A percentile compares a stretch with the other conserved stretches of the same genome.
Evolutionary conservation across 805 yeast species (phyloP).

Genomic region (Ogataea henricii): DNA sequence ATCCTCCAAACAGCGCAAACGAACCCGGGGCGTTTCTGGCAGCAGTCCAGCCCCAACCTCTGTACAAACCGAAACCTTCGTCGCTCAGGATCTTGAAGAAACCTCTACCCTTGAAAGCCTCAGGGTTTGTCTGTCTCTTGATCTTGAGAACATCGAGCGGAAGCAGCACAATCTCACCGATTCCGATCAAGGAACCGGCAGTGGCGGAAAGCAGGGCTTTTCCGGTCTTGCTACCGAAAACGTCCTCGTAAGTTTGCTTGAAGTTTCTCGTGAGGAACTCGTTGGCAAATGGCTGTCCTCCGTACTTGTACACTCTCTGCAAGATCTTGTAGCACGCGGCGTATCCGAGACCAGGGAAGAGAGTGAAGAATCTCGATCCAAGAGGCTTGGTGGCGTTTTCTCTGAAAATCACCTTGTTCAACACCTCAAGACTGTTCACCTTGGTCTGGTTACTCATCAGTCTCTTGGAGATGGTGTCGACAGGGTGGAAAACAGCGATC

Average conservation of each 20-base stretch:
- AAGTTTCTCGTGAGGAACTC: constrained; percentile 82
- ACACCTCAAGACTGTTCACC: constrained; percentile 61
- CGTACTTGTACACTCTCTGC: constrained; percentile 97
- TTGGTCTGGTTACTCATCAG: constrained; percentile 79
- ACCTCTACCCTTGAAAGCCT: constrained; percentile 98
- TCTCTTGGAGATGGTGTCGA: constrained; percentile 96
- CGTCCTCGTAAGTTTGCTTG: constrained; percentile 65
- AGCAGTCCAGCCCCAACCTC: constrained; percentile 99
- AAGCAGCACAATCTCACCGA: constrained; percentile 93
- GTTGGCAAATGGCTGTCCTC: constrained; percentile 98
- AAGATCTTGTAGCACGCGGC: constrained; percentile 96
- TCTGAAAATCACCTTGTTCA: constrained; percentile 85
- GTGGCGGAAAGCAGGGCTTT: constrained; percentile 96
- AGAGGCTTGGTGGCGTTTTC: constrained; percentile 74
- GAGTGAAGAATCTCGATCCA: constrained; percentile 70
- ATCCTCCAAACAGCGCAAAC: constrained; percentile 96
- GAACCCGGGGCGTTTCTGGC: constrained; percentile 99
- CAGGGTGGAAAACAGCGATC: constrained; percentile 97
- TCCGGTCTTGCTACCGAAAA: constrained; percentile 92
- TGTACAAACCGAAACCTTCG: constrained; percentile 90
- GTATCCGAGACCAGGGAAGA: constrained; percentile 97
- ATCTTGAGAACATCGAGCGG: constrained; percentile 97
- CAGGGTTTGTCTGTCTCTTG: constrained; percentile 99
- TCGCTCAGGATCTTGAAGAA: constrained; percentile 81
- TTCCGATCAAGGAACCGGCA: constrained; percentile 96